phyloP scores from a whole-genome alignment of 331 rosid species.

The Malus hybrid region DNA sequence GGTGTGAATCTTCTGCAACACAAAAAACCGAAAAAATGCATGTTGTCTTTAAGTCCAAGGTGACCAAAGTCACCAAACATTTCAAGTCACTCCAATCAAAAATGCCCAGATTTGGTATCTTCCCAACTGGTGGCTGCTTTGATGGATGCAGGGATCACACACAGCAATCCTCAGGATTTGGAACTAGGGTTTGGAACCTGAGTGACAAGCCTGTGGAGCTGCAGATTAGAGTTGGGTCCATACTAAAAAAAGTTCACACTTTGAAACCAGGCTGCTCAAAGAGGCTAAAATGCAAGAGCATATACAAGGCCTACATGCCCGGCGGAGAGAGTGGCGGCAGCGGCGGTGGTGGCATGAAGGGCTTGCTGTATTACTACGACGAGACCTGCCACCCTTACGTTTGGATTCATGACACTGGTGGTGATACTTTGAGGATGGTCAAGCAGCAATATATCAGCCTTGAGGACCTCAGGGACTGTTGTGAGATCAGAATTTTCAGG shows the following conservation, averaged over 20 bases:
- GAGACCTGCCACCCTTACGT: conserved; percentile 82
- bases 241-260: conserved; percentile 66
- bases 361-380: conserved; percentile 71
- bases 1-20: neutral
- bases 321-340: conserved; percentile 10
- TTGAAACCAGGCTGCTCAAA: conserved; percentile 83
- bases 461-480: conserved; percentile 41
- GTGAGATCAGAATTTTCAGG: conserved; percentile 50
- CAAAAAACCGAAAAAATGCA: conserved; percentile 12
- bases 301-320: conserved; percentile 85
- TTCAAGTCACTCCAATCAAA: conserved; percentile 30
- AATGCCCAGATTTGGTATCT: conserved; percentile 37
- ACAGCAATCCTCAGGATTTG: conserved; percentile 53
- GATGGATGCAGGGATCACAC: conserved; percentile 68
- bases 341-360: conserved; percentile 49
- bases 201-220: conserved; percentile 78
- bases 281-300: conserved; percentile 75
- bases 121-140: conserved; percentile 64
- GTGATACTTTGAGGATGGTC: conserved; percentile 55
- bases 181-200: conserved; percentile 89
- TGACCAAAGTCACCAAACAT: conserved; percentile 13
- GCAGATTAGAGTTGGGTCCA: conserved; percentile 92
- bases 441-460: conserved; percentile 55
- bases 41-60: conserved; percentile 22
- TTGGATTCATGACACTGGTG: conserved; percentile 75